Base-by-base conservation (phyloP, 2,329 filamentous ascomycete genomes). In the Colletotrichum sp. region DNA sequence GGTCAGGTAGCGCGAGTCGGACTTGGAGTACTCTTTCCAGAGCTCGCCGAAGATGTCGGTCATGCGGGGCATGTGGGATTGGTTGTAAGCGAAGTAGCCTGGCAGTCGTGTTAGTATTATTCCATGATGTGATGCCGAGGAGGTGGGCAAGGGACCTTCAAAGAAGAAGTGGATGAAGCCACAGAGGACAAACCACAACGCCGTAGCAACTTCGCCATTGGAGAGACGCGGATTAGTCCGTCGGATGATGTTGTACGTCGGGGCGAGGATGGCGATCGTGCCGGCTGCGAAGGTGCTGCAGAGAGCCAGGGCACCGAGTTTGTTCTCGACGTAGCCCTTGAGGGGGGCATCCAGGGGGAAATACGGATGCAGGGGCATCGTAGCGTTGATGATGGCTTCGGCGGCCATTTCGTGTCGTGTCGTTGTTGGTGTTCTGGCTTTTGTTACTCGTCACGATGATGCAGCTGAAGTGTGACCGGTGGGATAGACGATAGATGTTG, bases 181-280 rank as follows among this genome's bases (percentile, higher is more conserved):
- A 89, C 93, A 94, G 16, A 96, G 87, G 27, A 93, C 89, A 83
- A 96, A 96, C 95, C 95, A 96, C 84, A 95, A 84, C 27, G 93
- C 90, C 6, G 90, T 90, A 15, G 89, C 79, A 61, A 91, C 87
- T 78, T 95, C 94, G 30, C 82, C 82, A 9, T 79, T 83, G 39
- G 87, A 85, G 68, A 95, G 81, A 12, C 83, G 86, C 3, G 91
- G 91, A 22, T 91, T 87, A 55, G 88, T 80, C 74, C 84, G 85
- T 78, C 89, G 90, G 75, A 91, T 87, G 43, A 92, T 78, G 10
- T 88, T 74, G 71, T 89, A 90, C 5, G 92, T 92, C 9, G 87
- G 80, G 28, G 87, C 83, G 75, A 96, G 89, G 76, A 95, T 89
- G 48, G 84, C 84, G 0, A 86, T 83, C 80, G 90, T 92, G 27